Percentiles rank a stretch among this genome's conserved stretches.
Conservation (phyloP, 352 stramenopile genomes). For the Globisporangium irregulare region DNA sequence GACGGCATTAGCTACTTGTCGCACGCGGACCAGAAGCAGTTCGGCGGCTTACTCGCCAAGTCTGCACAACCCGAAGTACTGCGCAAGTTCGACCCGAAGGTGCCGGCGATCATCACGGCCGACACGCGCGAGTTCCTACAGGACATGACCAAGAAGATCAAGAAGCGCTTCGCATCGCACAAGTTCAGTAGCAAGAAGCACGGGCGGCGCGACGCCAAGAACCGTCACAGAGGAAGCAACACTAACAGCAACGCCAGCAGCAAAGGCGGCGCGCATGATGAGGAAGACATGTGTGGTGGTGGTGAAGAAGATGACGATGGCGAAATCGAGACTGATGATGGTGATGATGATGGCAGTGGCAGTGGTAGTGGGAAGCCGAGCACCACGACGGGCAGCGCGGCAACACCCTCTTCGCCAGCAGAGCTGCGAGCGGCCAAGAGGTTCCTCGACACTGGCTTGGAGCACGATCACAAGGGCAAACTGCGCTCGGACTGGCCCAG, state of each 20-base stretch:
- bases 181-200: background rate
- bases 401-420: background rate
- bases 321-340: background rate
- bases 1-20: conserved; percentile 68
- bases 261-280: background rate
- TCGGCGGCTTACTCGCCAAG: conserved; percentile 19
- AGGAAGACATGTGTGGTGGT: conserved; percentile 5
- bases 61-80: conserved; percentile 36
- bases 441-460: conserved; percentile 35
- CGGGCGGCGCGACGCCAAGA: background rate
- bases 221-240: conserved; percentile 4
- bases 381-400: background rate
- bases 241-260: background rate
- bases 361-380: background rate
- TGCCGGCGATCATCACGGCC: conserved; percentile 33
- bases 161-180: conserved; percentile 13
- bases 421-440: conserved; percentile 28
- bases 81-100: conserved; percentile 29
- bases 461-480: conserved; percentile 14
- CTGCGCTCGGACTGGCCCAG: conserved; percentile 21
- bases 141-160: conserved; percentile 29
- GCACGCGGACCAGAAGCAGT: conserved; percentile 44
- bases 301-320: background rate
- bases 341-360: background rate
- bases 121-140: conserved; percentile 45